phyloP scores from a whole-genome alignment of 2,329 filamentous ascomycete genomes.

The Penicillium sp. region DNA sequence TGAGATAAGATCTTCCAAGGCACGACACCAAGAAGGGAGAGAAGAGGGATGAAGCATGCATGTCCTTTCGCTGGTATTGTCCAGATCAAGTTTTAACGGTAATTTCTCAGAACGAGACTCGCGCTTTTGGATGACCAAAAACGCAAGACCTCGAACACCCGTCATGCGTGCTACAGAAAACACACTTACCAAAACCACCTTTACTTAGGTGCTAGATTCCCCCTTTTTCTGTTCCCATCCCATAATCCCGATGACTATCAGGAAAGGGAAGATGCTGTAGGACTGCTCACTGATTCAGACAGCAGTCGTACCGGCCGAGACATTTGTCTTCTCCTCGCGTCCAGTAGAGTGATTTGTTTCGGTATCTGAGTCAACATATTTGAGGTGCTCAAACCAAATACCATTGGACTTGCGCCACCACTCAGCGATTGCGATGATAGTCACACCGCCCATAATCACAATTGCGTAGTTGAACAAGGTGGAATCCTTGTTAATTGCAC shows the following conservation, averaged over 20 bases:
- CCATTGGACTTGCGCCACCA: conserved; percentile 26
- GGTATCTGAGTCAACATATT: conserved; percentile 13
- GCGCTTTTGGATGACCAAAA: conserved; percentile 11
- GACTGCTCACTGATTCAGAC: conserved; percentile 5
- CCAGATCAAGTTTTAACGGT: conserved; percentile 93
- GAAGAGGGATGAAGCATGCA: conserved; percentile 21
- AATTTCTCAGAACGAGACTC: conserved; percentile 63
- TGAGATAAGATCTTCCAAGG: conserved; percentile 1
- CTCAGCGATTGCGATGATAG: conserved; percentile 25
- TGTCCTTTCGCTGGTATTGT: conserved; percentile 97
- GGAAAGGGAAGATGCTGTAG: neutral
- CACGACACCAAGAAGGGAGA: conserved; percentile 10
- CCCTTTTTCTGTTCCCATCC: neutral
- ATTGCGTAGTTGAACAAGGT: conserved; percentile 39
- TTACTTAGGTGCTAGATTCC: neutral
- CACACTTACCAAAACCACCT: conserved; percentile 16
- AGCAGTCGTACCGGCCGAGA: neutral
- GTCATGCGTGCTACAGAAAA: conserved; percentile 23
- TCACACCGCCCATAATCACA: conserved; percentile 47
- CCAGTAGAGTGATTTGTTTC: conserved; percentile 9
- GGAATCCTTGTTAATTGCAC: conserved; percentile 20
- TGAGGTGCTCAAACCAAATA: conserved; percentile 24
- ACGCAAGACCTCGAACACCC: conserved; percentile 25
- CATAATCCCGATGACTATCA: neutral
- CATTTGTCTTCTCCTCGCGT: neutral